These are phyloP conservation scores for Smittium culicis DNA, from an alignment of 371 early-diverging fungal species.

Conservation along the genomic window DNA sequence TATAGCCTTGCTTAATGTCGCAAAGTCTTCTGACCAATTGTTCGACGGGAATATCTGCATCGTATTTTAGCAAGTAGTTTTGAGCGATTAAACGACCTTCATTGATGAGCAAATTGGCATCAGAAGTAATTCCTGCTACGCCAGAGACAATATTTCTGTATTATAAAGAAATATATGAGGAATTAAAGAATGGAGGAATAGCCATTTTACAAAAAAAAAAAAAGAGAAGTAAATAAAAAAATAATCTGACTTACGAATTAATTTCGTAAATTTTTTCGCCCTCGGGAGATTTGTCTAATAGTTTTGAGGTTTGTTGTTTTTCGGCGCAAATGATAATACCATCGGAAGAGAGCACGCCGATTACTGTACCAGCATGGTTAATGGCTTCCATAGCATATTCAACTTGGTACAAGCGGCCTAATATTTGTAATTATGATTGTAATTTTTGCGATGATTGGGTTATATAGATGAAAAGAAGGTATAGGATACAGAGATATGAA, in stretches of 20 bases:
- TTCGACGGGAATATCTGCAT: conserved; percentile 81
- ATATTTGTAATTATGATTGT: neutral
- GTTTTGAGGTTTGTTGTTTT: conserved; percentile 84
- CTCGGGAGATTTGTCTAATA: conserved; percentile 68
- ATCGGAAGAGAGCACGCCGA: conserved; percentile 86
- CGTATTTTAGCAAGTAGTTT: conserved; percentile 72
- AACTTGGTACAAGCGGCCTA: conserved; percentile 97
- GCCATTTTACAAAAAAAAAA: too few species aligned
- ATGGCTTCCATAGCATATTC: conserved; percentile 99
- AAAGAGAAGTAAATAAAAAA: too few species aligned
- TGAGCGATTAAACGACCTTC: conserved; percentile 82
- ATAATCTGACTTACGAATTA: conserved; percentile 50
- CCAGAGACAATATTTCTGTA: conserved; percentile 73
- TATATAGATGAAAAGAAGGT: neutral
- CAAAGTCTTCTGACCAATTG: conserved; percentile 89
- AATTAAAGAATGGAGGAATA: neutral
- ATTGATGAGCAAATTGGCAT: conserved; percentile 93
- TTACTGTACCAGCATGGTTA: conserved; percentile 90
- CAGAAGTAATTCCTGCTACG: conserved; percentile 97
- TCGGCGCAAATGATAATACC: conserved; percentile 97
- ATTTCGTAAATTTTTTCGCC: conserved; percentile 95
- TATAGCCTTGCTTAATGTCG: conserved; percentile 96
- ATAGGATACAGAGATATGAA: neutral
- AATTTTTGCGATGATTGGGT: neutral
- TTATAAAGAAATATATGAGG: conserved; percentile 19